Evolutionary conservation across 495 filamentous ascomycete species (phyloP).

Genomic region (Chaetomidium leptoderma): DNA sequence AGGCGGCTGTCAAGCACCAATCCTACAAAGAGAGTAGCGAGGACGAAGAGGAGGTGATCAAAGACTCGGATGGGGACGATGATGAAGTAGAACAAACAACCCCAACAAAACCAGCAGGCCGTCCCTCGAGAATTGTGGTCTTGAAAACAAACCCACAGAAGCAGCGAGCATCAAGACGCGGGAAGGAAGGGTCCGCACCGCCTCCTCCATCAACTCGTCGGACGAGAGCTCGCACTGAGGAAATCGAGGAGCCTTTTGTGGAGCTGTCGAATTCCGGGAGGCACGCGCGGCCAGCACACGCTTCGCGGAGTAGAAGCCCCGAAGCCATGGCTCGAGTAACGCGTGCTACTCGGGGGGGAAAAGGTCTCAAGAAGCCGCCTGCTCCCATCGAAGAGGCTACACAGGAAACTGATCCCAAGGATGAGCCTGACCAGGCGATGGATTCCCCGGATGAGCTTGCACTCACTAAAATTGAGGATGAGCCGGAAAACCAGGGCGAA

Average conservation of each 20-base stretch:
- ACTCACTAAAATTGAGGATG: conserved; percentile 20
- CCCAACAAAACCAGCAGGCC: conserved; percentile 25
- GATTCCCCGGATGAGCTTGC: conserved; percentile 36
- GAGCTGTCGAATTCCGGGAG: conserved; percentile 71
- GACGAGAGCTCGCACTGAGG: conserved; percentile 46
- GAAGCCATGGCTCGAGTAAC: conserved; percentile 45
- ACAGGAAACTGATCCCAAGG: conserved; percentile 43
- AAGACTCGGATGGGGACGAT: conserved; percentile 33
- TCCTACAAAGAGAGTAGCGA: conserved; percentile 48
- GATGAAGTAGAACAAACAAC: conserved; percentile 18
- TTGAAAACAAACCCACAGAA: conserved; percentile 24
- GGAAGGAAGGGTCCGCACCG: conserved; percentile 17
- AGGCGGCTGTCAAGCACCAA: conserved; percentile 49
- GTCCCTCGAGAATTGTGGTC: conserved; percentile 29
- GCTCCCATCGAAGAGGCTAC: conserved; percentile 57
- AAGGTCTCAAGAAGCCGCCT: conserved; percentile 59
- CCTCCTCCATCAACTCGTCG: conserved; percentile 35
- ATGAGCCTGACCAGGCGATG: conserved; percentile 24
- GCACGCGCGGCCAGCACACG: conserved; percentile 56
- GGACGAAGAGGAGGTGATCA: conserved; percentile 36
- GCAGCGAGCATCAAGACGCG: conserved; percentile 22
- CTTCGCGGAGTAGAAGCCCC: conserved; percentile 57
- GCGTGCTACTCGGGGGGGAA: conserved; percentile 56
- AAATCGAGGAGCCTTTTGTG: conserved; percentile 40
- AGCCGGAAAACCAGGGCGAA: conserved; percentile 5